Conservation (phyloP, 768 basidiomycete genomes). For the Kwoniella shandongensis region DNA sequence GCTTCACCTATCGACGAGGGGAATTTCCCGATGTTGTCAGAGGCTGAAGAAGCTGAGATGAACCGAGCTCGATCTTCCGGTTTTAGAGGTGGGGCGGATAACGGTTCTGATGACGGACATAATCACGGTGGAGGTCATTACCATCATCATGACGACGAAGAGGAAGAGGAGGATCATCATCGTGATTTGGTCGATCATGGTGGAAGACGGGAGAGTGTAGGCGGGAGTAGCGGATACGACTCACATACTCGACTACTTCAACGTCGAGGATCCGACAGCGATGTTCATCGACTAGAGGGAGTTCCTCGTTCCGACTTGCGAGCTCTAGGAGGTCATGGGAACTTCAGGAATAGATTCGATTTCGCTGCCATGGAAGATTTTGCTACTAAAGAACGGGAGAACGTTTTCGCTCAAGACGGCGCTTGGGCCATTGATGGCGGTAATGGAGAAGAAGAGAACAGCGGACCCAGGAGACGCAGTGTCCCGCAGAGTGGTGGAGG, state of each 20-base stretch:
- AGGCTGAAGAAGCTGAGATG: slow-evolving; percentile 50
- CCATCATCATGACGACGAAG: slow-evolving; percentile 25
- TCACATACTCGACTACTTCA: slow-evolving; percentile 27
- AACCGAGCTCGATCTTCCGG: slow-evolving; percentile 39
- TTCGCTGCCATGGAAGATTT: slow-evolving; percentile 50
- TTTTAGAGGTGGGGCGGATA: slow-evolving; percentile 30
- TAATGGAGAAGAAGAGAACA: slow-evolving; percentile 2
- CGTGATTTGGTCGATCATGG: slow-evolving; percentile 3
- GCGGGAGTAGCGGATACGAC: slow-evolving; percentile 31
- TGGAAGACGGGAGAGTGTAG: slow-evolving; percentile 14
- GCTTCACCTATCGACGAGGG: slow-evolving; percentile 46
- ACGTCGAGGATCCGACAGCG: slow-evolving; percentile 15
- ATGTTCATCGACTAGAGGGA: slow-evolving; percentile 11
- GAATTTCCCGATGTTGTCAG: slow-evolving; percentile 48
- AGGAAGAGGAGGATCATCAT: slow-evolving; percentile 14
- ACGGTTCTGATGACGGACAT: slow-evolving; percentile 27
- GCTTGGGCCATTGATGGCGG: slow-evolving; percentile 1
- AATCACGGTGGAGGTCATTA: slow-evolving; percentile 20
- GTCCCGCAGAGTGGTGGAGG: slow-evolving; percentile 2
- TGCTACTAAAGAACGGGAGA: slow-evolving; percentile 38
- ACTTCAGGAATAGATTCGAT: slow-evolving; percentile 38
- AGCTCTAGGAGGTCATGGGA: slow-evolving; percentile 35
- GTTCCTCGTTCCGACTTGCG: slow-evolving; percentile 13
- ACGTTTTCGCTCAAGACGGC: slow-evolving; percentile 7
- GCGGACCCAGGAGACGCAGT: slow-evolving; percentile 15